Evolutionary conservation across 1,284 basidiomycete species (phyloP), one percentile per base, ranked within the genome.

Genomic region (Irpex sp.): DNA sequence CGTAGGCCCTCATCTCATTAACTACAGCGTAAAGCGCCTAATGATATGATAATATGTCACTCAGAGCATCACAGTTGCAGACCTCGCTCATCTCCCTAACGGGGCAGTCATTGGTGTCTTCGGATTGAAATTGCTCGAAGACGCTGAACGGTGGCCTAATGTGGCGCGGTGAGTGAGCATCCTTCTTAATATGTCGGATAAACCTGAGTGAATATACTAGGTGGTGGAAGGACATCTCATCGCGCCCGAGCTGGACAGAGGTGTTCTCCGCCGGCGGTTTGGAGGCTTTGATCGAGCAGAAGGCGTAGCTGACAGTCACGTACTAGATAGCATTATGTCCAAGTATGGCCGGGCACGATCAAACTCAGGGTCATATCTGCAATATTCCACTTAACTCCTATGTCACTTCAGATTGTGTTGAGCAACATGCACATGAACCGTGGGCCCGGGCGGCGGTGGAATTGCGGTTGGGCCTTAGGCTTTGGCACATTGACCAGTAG

Each of bases 171-270:
- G 17, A 26, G 49, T 17, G 26, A 26, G 26, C 26, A 26, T 26
- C 26, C 26, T 26, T 26, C 26, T 26, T 26, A 26, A 26, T 26
- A 26, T 26, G 26, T 26, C 26, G 26, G 26, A 26, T 26, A 26
- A 26, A 26, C 26, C 26, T 26, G 26, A 26, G 26, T 26, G 26
- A 26, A 26, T 26, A 26, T 26, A 26, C 26, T 26, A 56, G 54
- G 26, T 56, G 54, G 54, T 56, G 54, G 56, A 58, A 58, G 39
- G 56, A 58, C 37, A 46, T 58, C 36, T 17, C 36, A 13, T 58
- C 56, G 9, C 56, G 56, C 21, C 56, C 56, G 35, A n/a, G 33
- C 5, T 58, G 56, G 56, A 7, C n/a, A 35, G 56, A 43, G 39
- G 15, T 43, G 11, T 43, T 9, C 11, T 26, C 26, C 26, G 26